A percentile compares a stretch with the other conserved stretches of the same genome.
Evolutionary conservation across 345 rosid species (phyloP).

Genomic region (Syzygium oleosum): DNA sequence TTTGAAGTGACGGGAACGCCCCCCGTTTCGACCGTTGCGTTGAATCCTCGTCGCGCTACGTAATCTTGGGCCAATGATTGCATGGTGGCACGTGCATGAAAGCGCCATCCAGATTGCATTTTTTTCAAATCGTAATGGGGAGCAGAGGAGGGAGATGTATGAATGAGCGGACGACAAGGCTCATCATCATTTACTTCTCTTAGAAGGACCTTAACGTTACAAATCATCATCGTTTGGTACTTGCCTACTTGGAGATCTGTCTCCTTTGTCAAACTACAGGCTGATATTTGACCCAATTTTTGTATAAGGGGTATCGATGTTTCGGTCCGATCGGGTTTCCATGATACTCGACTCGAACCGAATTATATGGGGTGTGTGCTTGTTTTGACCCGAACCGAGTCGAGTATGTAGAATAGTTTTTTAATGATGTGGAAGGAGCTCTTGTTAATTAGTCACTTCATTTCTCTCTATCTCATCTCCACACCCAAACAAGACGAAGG

Average conservation of each 20-base stretch:
- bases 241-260: not conserved
- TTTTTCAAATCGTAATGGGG: not conserved
- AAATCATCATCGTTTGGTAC: not conserved
- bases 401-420: not conserved
- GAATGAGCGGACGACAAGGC: not conserved
- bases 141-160: not conserved
- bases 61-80: not conserved
- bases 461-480: not conserved
- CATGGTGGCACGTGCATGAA: not conserved
- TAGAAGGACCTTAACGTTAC: not conserved
- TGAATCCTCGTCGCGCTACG: not conserved
- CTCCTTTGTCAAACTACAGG: not conserved
- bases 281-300: no score
- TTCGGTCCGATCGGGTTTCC: accelerated
- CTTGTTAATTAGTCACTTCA: not conserved
- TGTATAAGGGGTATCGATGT: not conserved
- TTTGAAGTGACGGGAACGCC: not conserved
- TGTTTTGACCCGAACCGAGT: not conserved
- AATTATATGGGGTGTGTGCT: not conserved
- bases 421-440: not conserved
- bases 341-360: not conserved
- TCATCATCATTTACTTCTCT: not conserved
- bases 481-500: accelerated
- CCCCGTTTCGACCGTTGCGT: not conserved
- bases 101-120: not conserved